Percentiles rank a stretch among this genome's conserved stretches.
Conservation (phyloP, 2,329 filamentous ascomycete genomes). For the Aspergillus alliaceus region DNA sequence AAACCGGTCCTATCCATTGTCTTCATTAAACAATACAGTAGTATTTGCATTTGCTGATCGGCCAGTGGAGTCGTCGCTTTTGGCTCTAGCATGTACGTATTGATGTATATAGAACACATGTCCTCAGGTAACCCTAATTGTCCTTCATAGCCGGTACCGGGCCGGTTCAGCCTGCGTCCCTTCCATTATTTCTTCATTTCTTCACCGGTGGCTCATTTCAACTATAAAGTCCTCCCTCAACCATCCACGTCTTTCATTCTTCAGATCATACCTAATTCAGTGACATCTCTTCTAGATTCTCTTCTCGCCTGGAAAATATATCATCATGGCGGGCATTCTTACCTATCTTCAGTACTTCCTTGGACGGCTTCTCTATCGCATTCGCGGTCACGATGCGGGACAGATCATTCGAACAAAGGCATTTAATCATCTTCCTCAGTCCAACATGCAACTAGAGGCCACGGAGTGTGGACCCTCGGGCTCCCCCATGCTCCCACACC, state of each 20-base stretch:
- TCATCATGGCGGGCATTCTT: neutral
- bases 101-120: too few species aligned
- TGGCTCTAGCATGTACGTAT: too few species aligned
- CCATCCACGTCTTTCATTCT: neutral
- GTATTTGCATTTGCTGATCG: too few species aligned
- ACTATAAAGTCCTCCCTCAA: neutral
- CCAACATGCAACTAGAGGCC: neutral
- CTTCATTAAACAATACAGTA: too few species aligned
- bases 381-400: neutral
- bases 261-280: too few species aligned
- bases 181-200: neutral
- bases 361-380: neutral
- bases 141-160: neutral
- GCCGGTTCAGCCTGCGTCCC: neutral
- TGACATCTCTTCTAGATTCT: too few species aligned
- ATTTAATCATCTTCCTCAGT: neutral
- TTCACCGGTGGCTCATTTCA: neutral
- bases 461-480: neutral
- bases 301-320: too few species aligned
- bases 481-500: neutral
- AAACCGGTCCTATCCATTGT: too few species aligned
- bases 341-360: neutral
- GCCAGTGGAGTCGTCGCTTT: too few species aligned
- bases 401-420: neutral
- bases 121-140: too few species aligned